phyloP scores from a whole-genome alignment of 2,329 filamentous ascomycete genomes.

The Helotiales sp. region DNA sequence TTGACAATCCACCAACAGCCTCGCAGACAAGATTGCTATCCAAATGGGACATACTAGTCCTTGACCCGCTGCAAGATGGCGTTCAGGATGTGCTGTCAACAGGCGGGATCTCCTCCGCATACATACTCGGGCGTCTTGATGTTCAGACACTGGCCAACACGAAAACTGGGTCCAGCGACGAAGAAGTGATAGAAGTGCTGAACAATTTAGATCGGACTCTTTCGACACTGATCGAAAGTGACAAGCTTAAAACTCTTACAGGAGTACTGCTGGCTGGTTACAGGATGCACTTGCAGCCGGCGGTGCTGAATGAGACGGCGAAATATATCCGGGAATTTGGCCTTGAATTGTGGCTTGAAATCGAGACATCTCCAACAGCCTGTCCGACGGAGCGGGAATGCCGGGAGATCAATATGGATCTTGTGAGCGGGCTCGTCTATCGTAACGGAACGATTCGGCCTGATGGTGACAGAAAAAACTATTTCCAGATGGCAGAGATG shows the following conservation, averaged over 20 bases:
- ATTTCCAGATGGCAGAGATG: constrained; percentile 46
- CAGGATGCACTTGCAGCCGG: constrained; percentile 19
- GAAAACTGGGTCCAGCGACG: constrained; percentile 1
- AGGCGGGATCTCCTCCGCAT: neutral
- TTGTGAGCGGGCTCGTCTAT: constrained; percentile 47
- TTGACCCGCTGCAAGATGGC: constrained; percentile 47
- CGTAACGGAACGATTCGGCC: constrained; percentile 50
- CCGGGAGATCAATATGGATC: constrained; percentile 22
- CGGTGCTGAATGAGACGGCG: constrained; percentile 27
- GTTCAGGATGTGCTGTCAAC: constrained; percentile 41
- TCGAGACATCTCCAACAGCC: constrained; percentile 33
- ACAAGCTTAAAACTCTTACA: constrained; percentile 12
- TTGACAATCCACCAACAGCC: constrained; percentile 40
- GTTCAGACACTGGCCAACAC: constrained; percentile 17
- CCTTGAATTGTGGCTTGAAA: constrained; percentile 29
- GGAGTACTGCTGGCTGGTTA: constrained; percentile 23
- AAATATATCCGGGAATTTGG: constrained; percentile 22
- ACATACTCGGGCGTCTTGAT: constrained; percentile 23
- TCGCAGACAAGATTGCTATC: constrained; percentile 42
- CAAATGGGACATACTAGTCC: constrained; percentile 48
- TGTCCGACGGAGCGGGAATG: constrained; percentile 31
- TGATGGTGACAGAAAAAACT: constrained; percentile 49
- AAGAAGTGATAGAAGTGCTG: neutral
- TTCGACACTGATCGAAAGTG: constrained; percentile 5
- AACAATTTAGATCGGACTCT: constrained; percentile 10